These are phyloP conservation scores for Parasarocladium wereldwijsianum DNA, from an alignment of 2,329 filamentous ascomycete genomes.

Conservation along the genomic window DNA sequence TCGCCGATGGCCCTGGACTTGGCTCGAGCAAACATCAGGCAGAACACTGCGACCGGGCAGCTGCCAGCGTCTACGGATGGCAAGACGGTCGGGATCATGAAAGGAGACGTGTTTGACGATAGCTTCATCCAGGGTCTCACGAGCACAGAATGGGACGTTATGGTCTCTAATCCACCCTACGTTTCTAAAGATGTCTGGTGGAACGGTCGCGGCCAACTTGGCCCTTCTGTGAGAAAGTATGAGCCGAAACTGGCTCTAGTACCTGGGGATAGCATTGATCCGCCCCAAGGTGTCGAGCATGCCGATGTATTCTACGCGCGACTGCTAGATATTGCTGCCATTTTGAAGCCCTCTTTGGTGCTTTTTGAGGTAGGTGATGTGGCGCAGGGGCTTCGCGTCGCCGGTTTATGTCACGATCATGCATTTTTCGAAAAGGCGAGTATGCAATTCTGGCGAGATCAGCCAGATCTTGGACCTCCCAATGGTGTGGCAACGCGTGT, in stretches of 20 bases:
- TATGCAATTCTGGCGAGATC: conserved; percentile 61
- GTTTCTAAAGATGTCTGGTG: conserved; percentile 44
- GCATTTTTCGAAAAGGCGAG: conserved; percentile 14
- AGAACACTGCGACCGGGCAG: conserved; percentile 24
- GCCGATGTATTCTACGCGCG: conserved; percentile 53
- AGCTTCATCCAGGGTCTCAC: conserved; percentile 17
- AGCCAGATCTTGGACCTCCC: conserved; percentile 32
- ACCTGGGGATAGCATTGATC: conserved; percentile 17
- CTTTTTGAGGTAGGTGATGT: conserved; percentile 60
- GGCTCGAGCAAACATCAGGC: conserved; percentile 45
- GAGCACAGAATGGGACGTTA: conserved; percentile 36
- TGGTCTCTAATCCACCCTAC: conserved; percentile 87
- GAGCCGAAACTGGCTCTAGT: conserved; percentile 76
- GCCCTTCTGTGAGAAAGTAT: conserved; percentile 65
- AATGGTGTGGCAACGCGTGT: too few species aligned
- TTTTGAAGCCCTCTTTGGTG: conserved; percentile 36
- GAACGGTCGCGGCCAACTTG: conserved; percentile 24
- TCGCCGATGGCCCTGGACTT: conserved; percentile 50
- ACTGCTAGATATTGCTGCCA: conserved; percentile 39
- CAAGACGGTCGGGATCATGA: conserved; percentile 26
- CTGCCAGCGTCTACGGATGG: conserved; percentile 8
- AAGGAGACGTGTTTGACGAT: conserved; percentile 34
- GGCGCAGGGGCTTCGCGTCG: conserved; percentile 51
- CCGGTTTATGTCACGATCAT: conserved; percentile 25
- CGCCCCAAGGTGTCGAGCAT: conserved; percentile 16